These are phyloP conservation scores for Trichoderma endophyticum DNA, from an alignment of 2,329 filamentous ascomycete genomes.

Conservation along the genomic window DNA sequence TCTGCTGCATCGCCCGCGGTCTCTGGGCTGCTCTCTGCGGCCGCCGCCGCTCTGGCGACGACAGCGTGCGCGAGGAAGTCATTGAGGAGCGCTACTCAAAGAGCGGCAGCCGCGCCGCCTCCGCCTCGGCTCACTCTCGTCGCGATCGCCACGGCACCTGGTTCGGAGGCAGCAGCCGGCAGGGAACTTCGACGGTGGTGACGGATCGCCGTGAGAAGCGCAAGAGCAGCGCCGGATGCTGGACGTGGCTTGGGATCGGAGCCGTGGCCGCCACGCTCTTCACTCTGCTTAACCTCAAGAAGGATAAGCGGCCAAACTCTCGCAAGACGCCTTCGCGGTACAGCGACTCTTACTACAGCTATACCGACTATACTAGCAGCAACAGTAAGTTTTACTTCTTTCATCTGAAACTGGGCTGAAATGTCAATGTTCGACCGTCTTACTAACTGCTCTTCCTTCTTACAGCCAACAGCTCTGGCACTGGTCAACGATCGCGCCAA, in stretches of 20 bases:
- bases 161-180: constrained; percentile 52
- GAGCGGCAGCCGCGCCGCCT: constrained; percentile 38
- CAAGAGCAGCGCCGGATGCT: constrained; percentile 46
- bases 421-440: background rate
- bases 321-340: constrained; percentile 43
- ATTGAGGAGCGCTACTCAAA: constrained; percentile 61
- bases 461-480: constrained; percentile 44
- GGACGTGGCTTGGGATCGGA: constrained; percentile 52
- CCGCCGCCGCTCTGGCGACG: constrained; percentile 43
- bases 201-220: constrained; percentile 48
- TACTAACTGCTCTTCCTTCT: constrained; percentile 23
- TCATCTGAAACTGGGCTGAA: background rate
- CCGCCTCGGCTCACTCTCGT: constrained; percentile 42
- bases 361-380: constrained; percentile 39
- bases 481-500: constrained; percentile 40
- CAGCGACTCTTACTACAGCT: constrained; percentile 54
- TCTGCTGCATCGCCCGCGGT: constrained; percentile 67
- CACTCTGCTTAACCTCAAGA: constrained; percentile 52
- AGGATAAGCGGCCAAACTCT: constrained; percentile 45
- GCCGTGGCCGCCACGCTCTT: constrained; percentile 50
- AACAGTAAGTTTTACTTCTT: constrained; percentile 34
- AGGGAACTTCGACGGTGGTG: constrained; percentile 39
- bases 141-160: constrained; percentile 56
- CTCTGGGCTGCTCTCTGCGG: constrained; percentile 64
- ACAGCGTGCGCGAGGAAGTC: constrained; percentile 48